Percentiles rank a stretch among this genome's conserved stretches.
Conservation (phyloP, 306 rosid genomes). For the Lotus japonicus region DNA sequence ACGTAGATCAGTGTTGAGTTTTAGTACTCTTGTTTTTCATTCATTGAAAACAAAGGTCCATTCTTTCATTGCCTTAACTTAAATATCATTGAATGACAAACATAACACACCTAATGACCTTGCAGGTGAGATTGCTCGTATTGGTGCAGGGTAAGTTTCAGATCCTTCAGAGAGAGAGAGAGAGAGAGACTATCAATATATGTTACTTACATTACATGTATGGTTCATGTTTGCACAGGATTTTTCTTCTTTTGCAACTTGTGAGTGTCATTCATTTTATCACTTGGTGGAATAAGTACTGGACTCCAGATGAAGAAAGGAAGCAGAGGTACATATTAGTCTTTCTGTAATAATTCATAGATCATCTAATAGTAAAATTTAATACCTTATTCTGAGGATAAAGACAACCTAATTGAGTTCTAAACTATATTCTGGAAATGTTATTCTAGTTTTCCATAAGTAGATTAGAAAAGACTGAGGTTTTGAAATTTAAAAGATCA, state of each 20-base stretch:
- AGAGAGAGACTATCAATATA: too few relatives aligned
- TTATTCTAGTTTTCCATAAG: too few relatives aligned
- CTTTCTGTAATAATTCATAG: not conserved
- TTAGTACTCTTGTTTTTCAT: too few relatives aligned
- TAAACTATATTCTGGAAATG: too few relatives aligned
- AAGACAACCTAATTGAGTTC: too few relatives aligned
- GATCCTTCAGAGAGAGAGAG: not conserved
- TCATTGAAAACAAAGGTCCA: not conserved
- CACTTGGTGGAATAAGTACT: slow-evolving; percentile 80
- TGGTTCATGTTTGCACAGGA: slow-evolving; percentile 11
- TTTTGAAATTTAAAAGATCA: too few relatives aligned
- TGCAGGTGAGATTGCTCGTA: slow-evolving; percentile 84
- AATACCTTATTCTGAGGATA: too few relatives aligned
- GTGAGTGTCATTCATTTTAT: slow-evolving; percentile 79
- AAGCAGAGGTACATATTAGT: slow-evolving; percentile 49
- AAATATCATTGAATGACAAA: not conserved
- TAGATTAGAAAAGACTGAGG: too few relatives aligned
- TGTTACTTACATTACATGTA: not conserved
- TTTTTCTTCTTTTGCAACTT: slow-evolving; percentile 53
- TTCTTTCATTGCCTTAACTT: not conserved
- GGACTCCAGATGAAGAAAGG: slow-evolving; percentile 64
- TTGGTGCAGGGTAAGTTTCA: slow-evolving; percentile 75
- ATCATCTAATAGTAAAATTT: too few relatives aligned
- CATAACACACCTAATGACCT: not conserved
- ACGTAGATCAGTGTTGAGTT: too few relatives aligned